Evolutionary conservation across 257 asterid genomes (phyloP).

Genomic region (Ophiorrhiza pumila): DNA sequence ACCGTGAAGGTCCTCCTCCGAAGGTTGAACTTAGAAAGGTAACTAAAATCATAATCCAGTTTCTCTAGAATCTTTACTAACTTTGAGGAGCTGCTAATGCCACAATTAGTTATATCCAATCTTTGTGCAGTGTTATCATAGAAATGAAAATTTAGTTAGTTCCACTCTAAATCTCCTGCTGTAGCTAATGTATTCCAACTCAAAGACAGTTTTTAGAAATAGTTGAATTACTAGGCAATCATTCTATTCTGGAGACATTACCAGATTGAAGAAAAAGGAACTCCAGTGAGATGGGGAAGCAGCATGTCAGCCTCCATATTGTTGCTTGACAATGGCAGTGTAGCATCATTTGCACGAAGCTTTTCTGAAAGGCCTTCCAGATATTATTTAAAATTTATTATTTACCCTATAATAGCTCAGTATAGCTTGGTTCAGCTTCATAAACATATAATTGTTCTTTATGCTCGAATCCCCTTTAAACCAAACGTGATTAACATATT

Average conservation of each 20-base stretch:
- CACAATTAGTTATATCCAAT: not conserved
- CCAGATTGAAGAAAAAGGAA: not conserved
- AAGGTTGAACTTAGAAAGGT: constrained; percentile 86
- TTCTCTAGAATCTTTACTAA: not conserved
- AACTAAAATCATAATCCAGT: constrained; percentile 1
- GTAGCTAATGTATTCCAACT: not conserved
- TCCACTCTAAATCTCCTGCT: not conserved
- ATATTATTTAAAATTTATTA: not conserved
- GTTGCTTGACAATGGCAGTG: not conserved
- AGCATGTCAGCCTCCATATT: not conserved
- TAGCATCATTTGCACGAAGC: not conserved
- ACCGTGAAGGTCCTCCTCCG: constrained; percentile 85
- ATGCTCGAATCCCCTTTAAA: not conserved
- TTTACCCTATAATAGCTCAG: not conserved
- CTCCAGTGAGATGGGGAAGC: not conserved
- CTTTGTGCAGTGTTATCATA: not conserved
- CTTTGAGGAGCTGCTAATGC: not conserved
- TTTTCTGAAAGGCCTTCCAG: not conserved
- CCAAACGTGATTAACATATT: constrained; percentile 12
- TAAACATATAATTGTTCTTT: not conserved
- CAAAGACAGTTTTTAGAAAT: not conserved
- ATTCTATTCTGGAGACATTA: not conserved
- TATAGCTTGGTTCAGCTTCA: not conserved
- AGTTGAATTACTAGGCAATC: not conserved
- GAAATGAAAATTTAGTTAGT: not conserved